Base-by-base conservation (phyloP, 2,329 filamentous ascomycete species). In the Ramularia endophylla region DNA sequence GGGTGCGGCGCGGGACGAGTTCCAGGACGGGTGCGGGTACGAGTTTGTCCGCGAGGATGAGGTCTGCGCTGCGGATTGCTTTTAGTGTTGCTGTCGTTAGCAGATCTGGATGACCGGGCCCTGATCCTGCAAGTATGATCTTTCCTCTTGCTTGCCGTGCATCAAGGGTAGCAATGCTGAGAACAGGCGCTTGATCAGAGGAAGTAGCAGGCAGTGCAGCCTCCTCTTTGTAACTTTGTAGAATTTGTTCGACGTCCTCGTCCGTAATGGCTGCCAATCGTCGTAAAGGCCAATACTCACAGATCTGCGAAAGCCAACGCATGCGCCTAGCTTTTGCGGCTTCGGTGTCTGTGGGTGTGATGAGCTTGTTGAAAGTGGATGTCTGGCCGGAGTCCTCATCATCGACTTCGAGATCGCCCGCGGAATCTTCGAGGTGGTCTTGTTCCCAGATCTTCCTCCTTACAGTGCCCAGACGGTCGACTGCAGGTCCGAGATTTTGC, bases 251-350 rank as follows among this genome's bases (percentile, higher is more conserved):
- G 5, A 95, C 80, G 53, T 97, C 89, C 7, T 75, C 74, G 56
- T 95, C 87, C 3, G 77, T 83, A 49, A 97, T 83, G 29, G 75
- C 73, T 6, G 88, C 87, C 1, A 98, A 75, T 13, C 85, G 79
- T 49, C 81, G 81, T 18, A 98, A 73, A 1, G 92, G 89, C 92
- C 92, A 98, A 67, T 98, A 98, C 69, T 98, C 92, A 73, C 92
- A 98, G 38, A 98, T 87, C 62, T 98, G 92, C 15, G 85, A 80
- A 1, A 98, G 72, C 92, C 92, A 98, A 43, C 92, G 78, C 72
- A 94, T 89, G 38, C 92, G 77, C 45, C 90, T 74, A 16, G 78
- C 88, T 60, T 87, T 87, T 12, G 80, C 78, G 3, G 82, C 82
- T 45, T 85, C 82, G 1, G 77, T 67, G 56, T 92, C 87, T 32